Percentiles rank a stretch among this genome's conserved stretches.
Evolutionary conservation across 805 yeast genomes (phyloP).

Genomic region (Blastobotrys parvus): DNA sequence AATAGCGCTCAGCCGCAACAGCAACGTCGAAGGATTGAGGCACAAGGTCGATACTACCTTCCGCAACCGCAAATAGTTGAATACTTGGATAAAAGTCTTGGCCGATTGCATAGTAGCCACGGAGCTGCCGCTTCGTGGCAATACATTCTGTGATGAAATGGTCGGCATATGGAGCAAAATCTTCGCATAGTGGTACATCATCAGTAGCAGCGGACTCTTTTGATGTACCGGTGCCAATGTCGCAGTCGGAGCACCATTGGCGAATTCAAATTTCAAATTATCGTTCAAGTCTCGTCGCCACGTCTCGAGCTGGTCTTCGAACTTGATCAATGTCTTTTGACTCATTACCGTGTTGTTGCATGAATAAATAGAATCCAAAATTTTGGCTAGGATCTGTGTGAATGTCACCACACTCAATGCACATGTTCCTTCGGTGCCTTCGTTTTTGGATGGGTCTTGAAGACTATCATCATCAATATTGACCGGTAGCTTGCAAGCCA

Average conservation of each 20-base stretch:
- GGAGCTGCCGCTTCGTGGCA: constrained; percentile 20
- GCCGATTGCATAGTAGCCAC: constrained; percentile 28
- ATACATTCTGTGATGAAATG: constrained; percentile 14
- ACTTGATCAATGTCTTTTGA: constrained; percentile 16
- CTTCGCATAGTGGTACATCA: constrained; percentile 53
- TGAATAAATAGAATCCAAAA: constrained; percentile 46
- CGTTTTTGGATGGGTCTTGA: constrained; percentile 5
- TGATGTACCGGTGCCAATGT: constrained; percentile 22
- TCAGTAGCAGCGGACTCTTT: constrained; percentile 37
- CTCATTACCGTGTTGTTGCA: constrained; percentile 3
- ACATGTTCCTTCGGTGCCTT: constrained; percentile 5
- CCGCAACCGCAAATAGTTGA: constrained; percentile 21
- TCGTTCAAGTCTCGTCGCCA: constrained; percentile 71
- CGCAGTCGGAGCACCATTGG: constrained; percentile 23
- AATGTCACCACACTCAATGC: constrained; percentile 26
- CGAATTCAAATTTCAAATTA: constrained; percentile 50
- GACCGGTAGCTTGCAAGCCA: constrained; percentile 74
- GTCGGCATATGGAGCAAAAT: constrained; percentile 56
- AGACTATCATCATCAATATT: constrained; percentile 22
- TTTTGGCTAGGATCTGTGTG: constrained; percentile 63
- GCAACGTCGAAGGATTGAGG: constrained; percentile 20
- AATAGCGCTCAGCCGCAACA: constrained; percentile 20
- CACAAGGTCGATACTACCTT: constrained; percentile 23
- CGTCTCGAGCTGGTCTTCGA: constrained; percentile 63
- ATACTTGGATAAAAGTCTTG: constrained; percentile 23